Percentiles rank a stretch among this genome's conserved stretches.
Conservation (phyloP, 2,329 filamentous ascomycete genomes). For the Pseudogymnoascus sp. region DNA sequence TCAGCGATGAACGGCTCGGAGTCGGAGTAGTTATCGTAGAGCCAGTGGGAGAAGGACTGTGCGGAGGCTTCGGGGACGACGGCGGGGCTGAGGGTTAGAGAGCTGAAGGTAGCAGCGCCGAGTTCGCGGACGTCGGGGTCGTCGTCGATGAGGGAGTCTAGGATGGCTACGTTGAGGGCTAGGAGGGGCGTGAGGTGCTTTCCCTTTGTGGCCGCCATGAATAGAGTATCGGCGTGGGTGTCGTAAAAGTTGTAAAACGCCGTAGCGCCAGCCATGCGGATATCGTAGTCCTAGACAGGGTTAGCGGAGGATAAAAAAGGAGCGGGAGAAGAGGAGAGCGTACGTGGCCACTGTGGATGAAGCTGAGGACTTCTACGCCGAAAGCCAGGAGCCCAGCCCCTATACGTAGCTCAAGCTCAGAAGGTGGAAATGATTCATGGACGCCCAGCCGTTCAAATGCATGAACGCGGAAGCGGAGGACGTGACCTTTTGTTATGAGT, state of each 20-base stretch:
- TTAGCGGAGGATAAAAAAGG: slow-evolving; percentile 10
- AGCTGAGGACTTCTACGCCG: neutral
- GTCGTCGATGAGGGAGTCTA: slow-evolving; percentile 78
- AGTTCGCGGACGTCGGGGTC: slow-evolving; percentile 78
- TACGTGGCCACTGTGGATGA: neutral
- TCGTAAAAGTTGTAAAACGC: slow-evolving; percentile 50
- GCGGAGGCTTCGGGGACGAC: slow-evolving; percentile 37
- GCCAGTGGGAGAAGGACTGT: slow-evolving; percentile 25
- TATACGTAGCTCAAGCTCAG: neutral
- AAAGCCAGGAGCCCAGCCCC: neutral
- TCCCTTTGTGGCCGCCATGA: slow-evolving; percentile 21
- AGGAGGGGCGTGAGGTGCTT: slow-evolving; percentile 38
- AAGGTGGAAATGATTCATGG: neutral
- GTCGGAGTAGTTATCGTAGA: neutral
- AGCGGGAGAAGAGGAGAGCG: neutral
- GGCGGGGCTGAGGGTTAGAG: slow-evolving; percentile 11
- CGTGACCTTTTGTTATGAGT: neutral
- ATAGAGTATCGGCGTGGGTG: slow-evolving; percentile 21
- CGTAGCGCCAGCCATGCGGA: slow-evolving; percentile 52
- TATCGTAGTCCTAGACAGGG: slow-evolving; percentile 52
- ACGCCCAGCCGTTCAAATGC: neutral
- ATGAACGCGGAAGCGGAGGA: neutral
- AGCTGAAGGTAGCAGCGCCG: slow-evolving; percentile 39
- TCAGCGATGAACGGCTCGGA: slow-evolving; percentile 35
- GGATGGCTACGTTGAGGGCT: slow-evolving; percentile 58